Conservation (phyloP, 169 alveolate genomes). For the Perkinsus marinus region DNA sequence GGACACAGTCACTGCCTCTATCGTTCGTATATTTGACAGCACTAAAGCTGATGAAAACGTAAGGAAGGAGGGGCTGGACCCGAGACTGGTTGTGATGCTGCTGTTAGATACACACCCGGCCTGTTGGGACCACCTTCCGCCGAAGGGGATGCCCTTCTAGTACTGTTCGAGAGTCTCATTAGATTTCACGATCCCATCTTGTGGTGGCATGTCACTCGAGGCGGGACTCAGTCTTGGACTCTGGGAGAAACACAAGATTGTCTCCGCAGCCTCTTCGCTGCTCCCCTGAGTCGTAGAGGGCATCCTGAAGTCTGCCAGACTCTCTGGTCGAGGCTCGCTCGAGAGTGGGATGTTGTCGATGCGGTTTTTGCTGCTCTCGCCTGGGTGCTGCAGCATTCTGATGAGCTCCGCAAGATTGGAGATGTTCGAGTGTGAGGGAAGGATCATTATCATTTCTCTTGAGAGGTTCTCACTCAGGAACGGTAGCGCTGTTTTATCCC, state of each 20-base stretch:
- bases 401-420: neutral
- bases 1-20: neutral
- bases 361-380: neutral
- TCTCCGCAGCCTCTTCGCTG: neutral
- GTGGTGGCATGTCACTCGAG: neutral
- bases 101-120: neutral
- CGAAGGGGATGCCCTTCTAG: neutral
- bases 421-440: neutral
- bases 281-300: neutral
- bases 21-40: neutral
- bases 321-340: neutral
- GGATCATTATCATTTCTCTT: neutral
- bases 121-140: neutral
- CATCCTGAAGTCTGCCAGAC: neutral
- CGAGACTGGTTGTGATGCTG: neutral
- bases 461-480: neutral
- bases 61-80: neutral
- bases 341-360: neutral
- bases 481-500: neutral
- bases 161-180: neutral
- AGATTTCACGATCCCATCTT: neutral
- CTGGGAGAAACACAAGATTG: neutral
- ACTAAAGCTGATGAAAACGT: neutral
- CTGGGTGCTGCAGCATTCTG: neutral
- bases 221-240: neutral